Evolutionary conservation across 208 protist genomes (phyloP).

Genomic region (Perkinsela sp.): DNA sequence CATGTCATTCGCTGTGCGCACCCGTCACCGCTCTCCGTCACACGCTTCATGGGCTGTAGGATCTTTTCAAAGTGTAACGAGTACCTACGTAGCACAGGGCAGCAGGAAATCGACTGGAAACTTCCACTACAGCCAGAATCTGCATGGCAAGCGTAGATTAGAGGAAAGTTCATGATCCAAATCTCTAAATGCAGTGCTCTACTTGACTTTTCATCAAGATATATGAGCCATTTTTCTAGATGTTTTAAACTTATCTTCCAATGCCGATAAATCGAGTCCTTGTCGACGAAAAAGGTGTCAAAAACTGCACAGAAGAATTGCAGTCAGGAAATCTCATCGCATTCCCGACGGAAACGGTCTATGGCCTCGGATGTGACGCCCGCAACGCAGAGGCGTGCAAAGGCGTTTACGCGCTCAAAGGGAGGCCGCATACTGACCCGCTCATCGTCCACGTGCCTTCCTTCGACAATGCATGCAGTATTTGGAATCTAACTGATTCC

Average conservation of each 20-base stretch:
- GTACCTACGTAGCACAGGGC: conserved; percentile 17
- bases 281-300: neutral
- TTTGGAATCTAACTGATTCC: conserved; percentile 17
- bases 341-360: conserved; percentile 95
- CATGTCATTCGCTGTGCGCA: conserved; percentile 50
- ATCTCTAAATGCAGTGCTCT: too few species aligned
- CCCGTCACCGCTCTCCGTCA: conserved; percentile 46
- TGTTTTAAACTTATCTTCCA: too few species aligned
- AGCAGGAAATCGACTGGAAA: conserved; percentile 41
- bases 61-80: conserved; percentile 58
- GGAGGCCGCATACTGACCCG: conserved; percentile 71
- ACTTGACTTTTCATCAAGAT: too few species aligned
- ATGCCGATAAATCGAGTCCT: neutral
- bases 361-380: conserved; percentile 83
- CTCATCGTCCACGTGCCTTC: conserved; percentile 76
- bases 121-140: conserved; percentile 11
- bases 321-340: conserved; percentile 51
- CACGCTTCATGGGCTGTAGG: conserved; percentile 30
- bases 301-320: conserved; percentile 4
- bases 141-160: conserved; percentile 2
- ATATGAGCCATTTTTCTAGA: too few species aligned
- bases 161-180: too few species aligned
- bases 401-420: conserved; percentile 80
- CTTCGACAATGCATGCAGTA: conserved; percentile 16
- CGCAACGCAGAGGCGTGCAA: conserved; percentile 32